Conservation (phyloP, 805 yeast genomes). For the Wickerhamomyces subpelliculosus region DNA sequence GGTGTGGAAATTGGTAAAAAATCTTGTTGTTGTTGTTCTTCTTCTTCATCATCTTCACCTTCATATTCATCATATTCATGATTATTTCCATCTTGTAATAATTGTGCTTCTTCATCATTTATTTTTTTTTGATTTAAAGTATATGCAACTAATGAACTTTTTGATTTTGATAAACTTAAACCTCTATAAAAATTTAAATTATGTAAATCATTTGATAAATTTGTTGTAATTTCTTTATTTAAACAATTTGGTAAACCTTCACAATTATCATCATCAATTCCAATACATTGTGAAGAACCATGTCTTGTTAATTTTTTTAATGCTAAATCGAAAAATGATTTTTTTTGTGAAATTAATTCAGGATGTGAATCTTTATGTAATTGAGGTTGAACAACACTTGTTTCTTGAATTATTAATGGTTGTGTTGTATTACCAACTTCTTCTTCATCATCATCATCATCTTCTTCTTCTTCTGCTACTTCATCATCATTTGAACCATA, state of each 20-base stretch:
- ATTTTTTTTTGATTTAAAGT: slow-evolving; percentile 8
- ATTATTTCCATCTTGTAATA: too few relatives aligned
- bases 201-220: slow-evolving; percentile 19
- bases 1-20: slow-evolving; percentile 1
- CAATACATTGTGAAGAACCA: slow-evolving; percentile 11
- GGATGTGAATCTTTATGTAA: too few relatives aligned
- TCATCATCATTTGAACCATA: not conserved
- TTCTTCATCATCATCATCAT: not conserved
- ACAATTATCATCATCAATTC: slow-evolving; percentile 17
- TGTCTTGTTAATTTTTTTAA: slow-evolving; percentile 6
- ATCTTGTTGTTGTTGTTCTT: not conserved
- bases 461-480: too few relatives aligned
- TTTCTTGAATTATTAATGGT: not conserved
- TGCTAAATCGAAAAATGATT: slow-evolving; percentile 7
- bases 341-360: slow-evolving; percentile 1
- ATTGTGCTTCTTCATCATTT: too few relatives aligned
- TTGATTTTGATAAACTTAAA: slow-evolving; percentile 4
- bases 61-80: too few relatives aligned
- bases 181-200: slow-evolving; percentile 20
- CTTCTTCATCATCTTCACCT: not conserved
- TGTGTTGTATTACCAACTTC: not conserved
- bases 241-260: slow-evolving; percentile 13
- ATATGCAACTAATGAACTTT: slow-evolving; percentile 18
- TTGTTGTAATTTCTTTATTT: slow-evolving; percentile 10
- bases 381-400: not conserved